Evolutionary conservation across 257 asterid species (phyloP).

Genomic region (Solanum rostratum): DNA sequence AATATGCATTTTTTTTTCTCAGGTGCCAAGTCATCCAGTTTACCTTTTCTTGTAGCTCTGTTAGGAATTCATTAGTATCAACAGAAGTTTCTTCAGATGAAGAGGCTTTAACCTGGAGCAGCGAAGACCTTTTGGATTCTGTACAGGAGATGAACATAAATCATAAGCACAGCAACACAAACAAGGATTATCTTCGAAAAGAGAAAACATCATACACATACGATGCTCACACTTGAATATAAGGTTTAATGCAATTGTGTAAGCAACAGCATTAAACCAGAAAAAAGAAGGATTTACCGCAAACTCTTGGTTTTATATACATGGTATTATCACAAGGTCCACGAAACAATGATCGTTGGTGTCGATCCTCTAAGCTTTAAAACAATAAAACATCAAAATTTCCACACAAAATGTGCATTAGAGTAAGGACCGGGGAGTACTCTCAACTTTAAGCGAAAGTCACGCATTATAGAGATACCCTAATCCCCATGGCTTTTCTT

Average conservation of each 20-base stretch:
- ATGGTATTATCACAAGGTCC: background rate
- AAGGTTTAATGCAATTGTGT: background rate
- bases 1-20: background rate
- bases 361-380: background rate
- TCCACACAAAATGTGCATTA: background rate
- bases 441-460: background rate
- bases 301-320: background rate
- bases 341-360: background rate
- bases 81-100: slow-evolving; percentile 62
- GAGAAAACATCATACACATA: background rate
- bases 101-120: slow-evolving; percentile 49
- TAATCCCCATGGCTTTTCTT: background rate
- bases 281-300: background rate
- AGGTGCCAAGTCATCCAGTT: background rate
- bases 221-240: background rate
- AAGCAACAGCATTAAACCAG: background rate
- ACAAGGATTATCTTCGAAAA: background rate
- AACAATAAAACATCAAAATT: background rate
- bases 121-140: slow-evolving; percentile 49
- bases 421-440: background rate
- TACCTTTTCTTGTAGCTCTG: slow-evolving; percentile 83
- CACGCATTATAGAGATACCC: background rate
- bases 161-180: background rate
- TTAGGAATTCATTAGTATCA: slow-evolving; percentile 51
- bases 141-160: slow-evolving; percentile 9